Evolutionary conservation across 257 asterid species (phyloP), one percentile per base, ranked within the genome.

Genomic region (Petrea volubilis): DNA sequence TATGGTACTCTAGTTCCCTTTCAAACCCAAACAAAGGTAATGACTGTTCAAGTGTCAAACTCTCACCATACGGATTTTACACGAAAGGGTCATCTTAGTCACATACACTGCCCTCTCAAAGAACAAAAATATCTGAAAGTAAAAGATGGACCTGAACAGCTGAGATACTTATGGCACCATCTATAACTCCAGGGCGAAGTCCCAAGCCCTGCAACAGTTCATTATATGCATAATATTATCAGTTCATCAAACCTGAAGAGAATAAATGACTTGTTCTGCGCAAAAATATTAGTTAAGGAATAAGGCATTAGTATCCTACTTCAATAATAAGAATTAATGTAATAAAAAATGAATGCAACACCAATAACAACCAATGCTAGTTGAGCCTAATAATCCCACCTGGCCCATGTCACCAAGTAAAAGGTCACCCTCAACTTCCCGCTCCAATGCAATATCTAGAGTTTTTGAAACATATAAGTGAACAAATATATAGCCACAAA

Each of bases 81-180:
- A 51, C 43, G 23, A 6, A 40, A 46, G 18, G 44, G 28, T 73
- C 41, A 3, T 33, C 20, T 6, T 60, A 24, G 13, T 24, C 40
- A 12, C 18, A 52, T 34, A 27, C 14, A 72, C 66, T 23, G 34
- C 53, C 29, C 20, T 33, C 12, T 53, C 20, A 65, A 55, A 63
- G 25, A 14, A 40, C 2, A 65, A 10, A 62, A 74, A 9, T 13
- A 66, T 56, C 31, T 4, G 77, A 12, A 68, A 71, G 56, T 60
- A 63, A 59, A n/a, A 82, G 41, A 64, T 33, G 60, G 78, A 93
- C 99, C 98, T 94, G 99, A 75, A 94, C 96, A 68, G 99, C 97
- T 60, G 98, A 94, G 78, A 94, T 90, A 79, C 99, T 90, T 60
- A 94, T 89, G 71, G 98, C 99, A n/a, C 99, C 99, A 71, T 94